Evolutionary conservation across 306 rosid genomes (phyloP).

Genomic region (Glycine soja): DNA sequence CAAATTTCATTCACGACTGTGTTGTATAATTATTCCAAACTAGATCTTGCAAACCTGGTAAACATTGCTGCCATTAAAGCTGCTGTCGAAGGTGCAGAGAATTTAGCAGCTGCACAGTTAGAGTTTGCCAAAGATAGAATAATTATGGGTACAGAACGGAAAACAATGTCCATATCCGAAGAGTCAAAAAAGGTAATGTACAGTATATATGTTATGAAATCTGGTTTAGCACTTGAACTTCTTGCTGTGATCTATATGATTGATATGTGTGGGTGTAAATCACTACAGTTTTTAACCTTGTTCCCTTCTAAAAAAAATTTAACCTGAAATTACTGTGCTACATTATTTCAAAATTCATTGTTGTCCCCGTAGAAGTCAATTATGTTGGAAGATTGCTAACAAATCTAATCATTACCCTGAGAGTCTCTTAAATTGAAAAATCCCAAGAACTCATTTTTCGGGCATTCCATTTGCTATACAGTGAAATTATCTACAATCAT

Average conservation of each 20-base stretch:
- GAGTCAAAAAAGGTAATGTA: conserved; percentile 73
- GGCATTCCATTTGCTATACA: background rate
- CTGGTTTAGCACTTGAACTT: conserved; percentile 2
- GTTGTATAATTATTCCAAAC: conserved; percentile 5
- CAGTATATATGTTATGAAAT: conserved; percentile 26
- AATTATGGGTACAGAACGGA: conserved; percentile 84
- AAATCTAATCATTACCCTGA: background rate
- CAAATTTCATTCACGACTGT: conserved; percentile 17
- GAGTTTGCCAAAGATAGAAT: conserved; percentile 90
- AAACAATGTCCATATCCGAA: conserved; percentile 78
- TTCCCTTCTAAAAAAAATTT: background rate
- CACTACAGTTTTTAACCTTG: background rate
- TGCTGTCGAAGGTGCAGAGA: conserved; percentile 86
- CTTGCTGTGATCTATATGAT: background rate
- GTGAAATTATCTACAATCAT: background rate
- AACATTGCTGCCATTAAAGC: conserved; percentile 92
- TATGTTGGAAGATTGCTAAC: background rate
- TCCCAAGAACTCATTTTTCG: background rate
- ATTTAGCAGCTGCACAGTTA: conserved; percentile 63
- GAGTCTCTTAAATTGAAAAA: background rate
- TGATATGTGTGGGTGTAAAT: background rate
- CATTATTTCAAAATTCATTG: background rate
- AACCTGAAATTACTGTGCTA: background rate
- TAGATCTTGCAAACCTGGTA: conserved; percentile 90
- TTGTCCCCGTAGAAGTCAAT: background rate